Evolutionary conservation across 805 yeast genomes (phyloP).

Genomic region (Candida jianshihensis): DNA sequence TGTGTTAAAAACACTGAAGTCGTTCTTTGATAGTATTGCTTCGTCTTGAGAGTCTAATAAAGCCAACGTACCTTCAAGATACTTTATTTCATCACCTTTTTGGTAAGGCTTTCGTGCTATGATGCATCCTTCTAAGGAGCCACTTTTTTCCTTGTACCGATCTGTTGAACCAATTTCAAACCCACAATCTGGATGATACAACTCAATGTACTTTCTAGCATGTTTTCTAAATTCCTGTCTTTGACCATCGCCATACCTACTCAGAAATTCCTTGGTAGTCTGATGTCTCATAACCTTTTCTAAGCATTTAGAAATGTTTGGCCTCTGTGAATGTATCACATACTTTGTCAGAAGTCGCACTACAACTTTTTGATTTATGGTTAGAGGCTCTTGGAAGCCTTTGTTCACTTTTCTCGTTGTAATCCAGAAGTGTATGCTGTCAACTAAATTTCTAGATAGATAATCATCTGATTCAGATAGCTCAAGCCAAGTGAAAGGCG

Average conservation of each 20-base stretch:
- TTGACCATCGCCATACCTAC: slow-evolving; percentile 15
- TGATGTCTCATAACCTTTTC: slow-evolving; percentile 20
- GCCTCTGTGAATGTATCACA: slow-evolving; percentile 8
- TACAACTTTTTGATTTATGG: slow-evolving; percentile 4
- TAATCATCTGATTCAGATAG: slow-evolving; percentile 25
- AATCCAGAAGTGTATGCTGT: slow-evolving; percentile 22
- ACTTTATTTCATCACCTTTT: slow-evolving; percentile 27
- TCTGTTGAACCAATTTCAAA: slow-evolving; percentile 38
- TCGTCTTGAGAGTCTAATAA: slow-evolving; percentile 28
- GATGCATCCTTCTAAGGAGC: slow-evolving; percentile 27
- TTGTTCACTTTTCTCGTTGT: slow-evolving; percentile 20
- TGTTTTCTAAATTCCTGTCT: slow-evolving; percentile 30
- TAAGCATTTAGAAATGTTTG: slow-evolving; percentile 17
- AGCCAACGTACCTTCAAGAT: slow-evolving; percentile 32
- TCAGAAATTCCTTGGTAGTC: slow-evolving; percentile 22
- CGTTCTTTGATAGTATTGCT: slow-evolving; percentile 26
- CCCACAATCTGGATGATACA: slow-evolving; percentile 31
- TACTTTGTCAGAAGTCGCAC: slow-evolving; percentile 6
- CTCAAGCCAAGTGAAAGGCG: slow-evolving; percentile 16
- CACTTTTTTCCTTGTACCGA: slow-evolving; percentile 24
- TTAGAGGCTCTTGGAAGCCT: slow-evolving; percentile 1
- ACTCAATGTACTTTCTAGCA: slow-evolving; percentile 27
- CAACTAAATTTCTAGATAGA: slow-evolving; percentile 22
- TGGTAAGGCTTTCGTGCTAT: slow-evolving; percentile 27
- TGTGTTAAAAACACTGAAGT: slow-evolving; percentile 36